Base-by-base conservation (phyloP, 1,284 basidiomycete species). In the Kalmanozyma brasiliensis region DNA sequence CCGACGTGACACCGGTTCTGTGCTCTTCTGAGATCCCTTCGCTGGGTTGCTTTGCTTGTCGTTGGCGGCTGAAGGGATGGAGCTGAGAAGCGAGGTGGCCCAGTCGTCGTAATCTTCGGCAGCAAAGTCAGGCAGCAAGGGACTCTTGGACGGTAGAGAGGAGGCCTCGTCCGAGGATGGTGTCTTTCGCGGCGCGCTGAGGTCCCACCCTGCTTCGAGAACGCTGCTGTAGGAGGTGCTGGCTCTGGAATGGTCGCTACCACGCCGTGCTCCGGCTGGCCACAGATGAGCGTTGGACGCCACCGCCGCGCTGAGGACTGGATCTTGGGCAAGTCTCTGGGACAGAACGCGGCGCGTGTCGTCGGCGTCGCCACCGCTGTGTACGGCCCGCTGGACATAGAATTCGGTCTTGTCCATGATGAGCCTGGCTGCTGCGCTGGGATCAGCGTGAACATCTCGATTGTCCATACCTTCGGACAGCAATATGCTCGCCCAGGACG, bases 191-290 rank as follows among this genome's bases (percentile, higher is more conserved):
- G 45, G 61, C 5, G 67, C 56, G 51, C 61, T 52, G 35, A 70
- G 56, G 19, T 70, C 67, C 59, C 61, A 74, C 14, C 52, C 67
- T 41, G 61, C 51, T 5, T 76, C 57, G 20, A 76, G 58, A 16
- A 76, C 73, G 36, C 67, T 71, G 49, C 67, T 71, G 47, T 76
- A 76, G 0, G 73, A 67, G 29, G 55, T 76, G 56, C 73, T 75
- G 33, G 73, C 61, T 23, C 37, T 55, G 34, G 73, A 75, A 8
- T 60, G 40, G 35, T 29, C 29, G 32, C 57, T 59, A n/a, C 65
- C 57, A 29, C 52, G 42, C 17, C 53, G 49, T 6, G 45, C 36
- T 8, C 41, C 49, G 17, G n/a, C 36, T 17, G 51, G 33, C 16
- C 30, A 33, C 32, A 52, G n/a, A 5, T 36, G 29, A 8, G 37